Evolutionary conservation across 495 filamentous ascomycete species (phyloP).

Genomic region (Penicillium canariense): DNA sequence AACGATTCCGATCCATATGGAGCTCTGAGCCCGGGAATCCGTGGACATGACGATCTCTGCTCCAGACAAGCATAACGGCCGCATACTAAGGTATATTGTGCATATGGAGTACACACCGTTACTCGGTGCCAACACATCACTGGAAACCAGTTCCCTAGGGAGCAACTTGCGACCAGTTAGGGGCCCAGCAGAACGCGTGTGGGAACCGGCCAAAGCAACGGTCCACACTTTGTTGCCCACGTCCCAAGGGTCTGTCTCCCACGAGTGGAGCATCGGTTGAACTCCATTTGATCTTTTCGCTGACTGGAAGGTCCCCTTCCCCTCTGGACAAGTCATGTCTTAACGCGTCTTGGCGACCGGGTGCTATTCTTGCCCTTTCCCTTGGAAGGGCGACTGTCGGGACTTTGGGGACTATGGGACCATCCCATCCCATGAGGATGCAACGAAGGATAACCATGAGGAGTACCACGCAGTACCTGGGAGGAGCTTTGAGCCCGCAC

Average conservation of each 20-base stretch:
- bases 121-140: slow-evolving; percentile 1
- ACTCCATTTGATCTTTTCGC: not conserved
- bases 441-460: too few relatives aligned
- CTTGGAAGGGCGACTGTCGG: too few relatives aligned
- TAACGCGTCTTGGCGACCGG: not conserved
- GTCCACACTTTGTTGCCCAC: not conserved
- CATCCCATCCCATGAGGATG: not conserved
- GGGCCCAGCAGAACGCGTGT: slow-evolving; percentile 6
- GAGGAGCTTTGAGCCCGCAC: not conserved
- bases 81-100: too few relatives aligned
- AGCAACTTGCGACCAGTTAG: not conserved
- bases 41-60: not conserved
- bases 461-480: not conserved
- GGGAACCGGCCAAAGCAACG: slow-evolving; percentile 5
- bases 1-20: not conserved
- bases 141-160: not conserved
- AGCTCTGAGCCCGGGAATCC: not conserved
- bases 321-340: not conserved
- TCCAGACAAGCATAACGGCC: too few relatives aligned
- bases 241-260: not conserved
- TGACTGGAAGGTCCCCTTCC: too few relatives aligned
- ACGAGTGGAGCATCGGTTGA: not conserved
- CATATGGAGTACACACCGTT: not conserved
- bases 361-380: too few relatives aligned
- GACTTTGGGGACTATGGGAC: not conserved